phyloP scores from a whole-genome alignment of 257 asterid genomes.

The Solanum microdontum region DNA sequence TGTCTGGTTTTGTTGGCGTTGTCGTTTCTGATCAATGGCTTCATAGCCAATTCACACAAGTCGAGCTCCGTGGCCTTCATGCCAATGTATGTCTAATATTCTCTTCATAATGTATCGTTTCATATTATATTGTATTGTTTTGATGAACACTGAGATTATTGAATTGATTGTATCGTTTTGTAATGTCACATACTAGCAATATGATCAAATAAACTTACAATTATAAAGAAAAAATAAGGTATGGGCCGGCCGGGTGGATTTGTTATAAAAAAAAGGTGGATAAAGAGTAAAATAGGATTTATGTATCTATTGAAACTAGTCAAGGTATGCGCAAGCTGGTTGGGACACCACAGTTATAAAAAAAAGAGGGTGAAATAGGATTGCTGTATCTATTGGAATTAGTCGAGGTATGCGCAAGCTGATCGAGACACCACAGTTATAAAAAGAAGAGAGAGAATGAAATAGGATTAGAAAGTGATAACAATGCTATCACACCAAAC shows the following conservation, averaged over 20 bases:
- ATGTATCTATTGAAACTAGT: neutral
- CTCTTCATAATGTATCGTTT: neutral
- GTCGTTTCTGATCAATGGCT: constrained; percentile 59
- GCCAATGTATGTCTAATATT: constrained; percentile 25
- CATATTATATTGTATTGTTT: neutral
- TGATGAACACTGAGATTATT: neutral
- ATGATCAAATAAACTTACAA: neutral
- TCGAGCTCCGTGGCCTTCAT: constrained; percentile 57
- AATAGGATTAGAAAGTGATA: neutral
- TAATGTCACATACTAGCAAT: neutral
- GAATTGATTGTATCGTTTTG: neutral
- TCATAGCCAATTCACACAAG: constrained; percentile 73
- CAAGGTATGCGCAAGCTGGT: neutral
- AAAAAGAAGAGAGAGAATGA: neutral
- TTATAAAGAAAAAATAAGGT: neutral
- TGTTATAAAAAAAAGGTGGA: neutral
- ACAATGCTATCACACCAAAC: neutral
- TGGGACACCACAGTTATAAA: neutral
- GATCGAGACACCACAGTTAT: neutral
- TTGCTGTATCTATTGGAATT: neutral
- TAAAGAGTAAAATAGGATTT: neutral
- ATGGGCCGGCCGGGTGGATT: neutral
- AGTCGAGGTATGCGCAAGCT: neutral
- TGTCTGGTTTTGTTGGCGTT: constrained; percentile 59
- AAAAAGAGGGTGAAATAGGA: neutral